Conservation (phyloP, 78 protist genomes). For the Protostelium mycophagum region DNA sequence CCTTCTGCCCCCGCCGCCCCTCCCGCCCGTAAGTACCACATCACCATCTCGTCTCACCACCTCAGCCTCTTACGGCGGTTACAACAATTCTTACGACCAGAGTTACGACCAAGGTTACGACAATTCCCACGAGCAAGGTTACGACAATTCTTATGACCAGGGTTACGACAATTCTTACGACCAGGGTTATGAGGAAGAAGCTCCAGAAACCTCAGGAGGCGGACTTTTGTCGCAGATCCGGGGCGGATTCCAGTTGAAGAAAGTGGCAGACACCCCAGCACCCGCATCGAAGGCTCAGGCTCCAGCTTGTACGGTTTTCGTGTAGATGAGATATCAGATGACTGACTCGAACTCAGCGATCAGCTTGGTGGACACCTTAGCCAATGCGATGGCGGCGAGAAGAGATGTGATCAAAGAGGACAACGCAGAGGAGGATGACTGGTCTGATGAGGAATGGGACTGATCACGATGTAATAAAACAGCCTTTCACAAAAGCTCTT, state of each 20-base stretch:
- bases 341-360: not conserved
- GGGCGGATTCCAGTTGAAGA: not conserved
- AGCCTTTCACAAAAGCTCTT: too few relatives aligned
- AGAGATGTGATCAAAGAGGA: constrained; percentile 61
- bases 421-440: constrained; percentile 51
- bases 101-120: not conserved
- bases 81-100: not conserved
- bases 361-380: constrained; percentile 35
- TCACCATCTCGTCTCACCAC: not conserved
- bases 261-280: not conserved
- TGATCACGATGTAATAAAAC: too few relatives aligned
- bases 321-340: not conserved
- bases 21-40: constrained; percentile 5
- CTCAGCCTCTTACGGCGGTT: not conserved
- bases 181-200: not conserved
- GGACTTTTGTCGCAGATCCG: not conserved
- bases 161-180: not conserved
- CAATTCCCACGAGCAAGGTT: not conserved
- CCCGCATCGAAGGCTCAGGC: not conserved
- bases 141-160: not conserved
- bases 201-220: not conserved
- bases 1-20: constrained; percentile 5
- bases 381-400: constrained; percentile 52
- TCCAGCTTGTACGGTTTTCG: too few relatives aligned
- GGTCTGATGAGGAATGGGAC: constrained; percentile 39